phyloP scores from a whole-genome alignment of 441 rosid genomes.

The Gossypium lobatum region DNA sequence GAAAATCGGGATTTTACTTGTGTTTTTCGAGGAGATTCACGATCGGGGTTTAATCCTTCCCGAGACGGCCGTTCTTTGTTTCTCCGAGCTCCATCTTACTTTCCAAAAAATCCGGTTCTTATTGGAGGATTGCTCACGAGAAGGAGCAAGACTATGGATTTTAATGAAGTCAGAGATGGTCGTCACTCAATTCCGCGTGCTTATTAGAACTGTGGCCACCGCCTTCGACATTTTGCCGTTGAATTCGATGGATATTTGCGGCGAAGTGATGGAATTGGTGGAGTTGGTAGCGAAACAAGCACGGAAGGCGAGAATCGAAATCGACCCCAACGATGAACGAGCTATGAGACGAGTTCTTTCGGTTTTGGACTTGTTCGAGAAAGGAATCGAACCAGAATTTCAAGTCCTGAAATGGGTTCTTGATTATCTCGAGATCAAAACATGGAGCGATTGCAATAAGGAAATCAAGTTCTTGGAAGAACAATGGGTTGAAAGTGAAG shows the following conservation, averaged over 20 bases:
- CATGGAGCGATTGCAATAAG: constrained; percentile 53
- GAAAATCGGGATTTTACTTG: constrained; percentile 40
- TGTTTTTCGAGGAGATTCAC: constrained; percentile 52
- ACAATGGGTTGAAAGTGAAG: constrained; percentile 28
- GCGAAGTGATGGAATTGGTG: constrained; percentile 60
- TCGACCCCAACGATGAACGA: constrained; percentile 41
- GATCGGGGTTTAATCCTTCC: constrained; percentile 23
- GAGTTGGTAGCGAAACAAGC: constrained; percentile 56
- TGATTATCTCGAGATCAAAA: constrained; percentile 45
- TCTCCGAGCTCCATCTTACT: constrained; percentile 60
- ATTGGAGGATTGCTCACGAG: constrained; percentile 61
- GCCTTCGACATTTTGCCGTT: constrained; percentile 52
- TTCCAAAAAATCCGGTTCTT: constrained; percentile 60
- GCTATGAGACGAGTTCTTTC: constrained; percentile 27
- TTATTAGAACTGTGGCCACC: constrained; percentile 45
- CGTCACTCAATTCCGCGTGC: constrained; percentile 40
- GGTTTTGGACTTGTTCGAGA: constrained; percentile 40
- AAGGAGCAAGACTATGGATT: constrained; percentile 55
- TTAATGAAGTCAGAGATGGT: constrained; percentile 47
- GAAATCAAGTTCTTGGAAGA: constrained; percentile 58
- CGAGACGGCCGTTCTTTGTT: constrained; percentile 33
- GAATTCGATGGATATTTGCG: constrained; percentile 36
- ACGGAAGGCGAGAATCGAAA: constrained; percentile 35
- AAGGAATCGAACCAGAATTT: constrained; percentile 46
- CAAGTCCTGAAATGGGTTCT: constrained; percentile 35